These are phyloP conservation scores for Epichloe elymi DNA, from an alignment of 2,329 filamentous ascomycete species.

Conservation along the genomic window DNA sequence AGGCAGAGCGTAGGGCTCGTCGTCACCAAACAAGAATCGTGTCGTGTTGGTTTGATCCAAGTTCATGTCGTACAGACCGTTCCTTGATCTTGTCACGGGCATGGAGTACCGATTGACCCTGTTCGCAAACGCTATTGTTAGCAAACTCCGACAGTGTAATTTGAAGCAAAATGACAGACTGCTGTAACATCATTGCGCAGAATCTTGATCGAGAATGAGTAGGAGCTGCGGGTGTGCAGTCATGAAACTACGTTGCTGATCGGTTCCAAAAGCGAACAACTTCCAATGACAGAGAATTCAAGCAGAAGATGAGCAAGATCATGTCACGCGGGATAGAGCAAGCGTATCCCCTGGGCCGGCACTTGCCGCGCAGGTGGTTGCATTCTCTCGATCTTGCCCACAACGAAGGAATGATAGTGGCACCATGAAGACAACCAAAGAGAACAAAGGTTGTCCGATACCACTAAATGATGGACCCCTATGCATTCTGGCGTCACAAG, in stretches of 20 bases:
- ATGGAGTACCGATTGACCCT: slow-evolving; percentile 88
- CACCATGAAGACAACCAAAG: not conserved
- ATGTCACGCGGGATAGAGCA: not conserved
- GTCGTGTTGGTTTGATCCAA: slow-evolving; percentile 77
- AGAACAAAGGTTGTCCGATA: not conserved
- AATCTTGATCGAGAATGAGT: not conserved
- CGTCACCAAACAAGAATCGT: slow-evolving; percentile 75
- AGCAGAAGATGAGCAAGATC: not conserved
- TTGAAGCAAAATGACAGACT: not conserved
- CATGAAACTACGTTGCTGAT: not conserved
- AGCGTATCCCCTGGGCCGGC: not conserved
- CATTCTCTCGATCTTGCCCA: not conserved
- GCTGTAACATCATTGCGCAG: not conserved
- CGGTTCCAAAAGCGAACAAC: not conserved
- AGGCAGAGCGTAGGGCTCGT: slow-evolving; percentile 41
- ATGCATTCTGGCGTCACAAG: not conserved
- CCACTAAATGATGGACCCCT: not conserved
- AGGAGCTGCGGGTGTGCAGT: not conserved
- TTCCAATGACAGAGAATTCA: not conserved
- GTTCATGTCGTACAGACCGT: slow-evolving; percentile 51
- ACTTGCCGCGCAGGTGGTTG: not conserved
- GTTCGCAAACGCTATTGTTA: slow-evolving; percentile 11
- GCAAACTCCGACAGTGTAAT: not conserved
- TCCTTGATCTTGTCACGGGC: slow-evolving; percentile 65
- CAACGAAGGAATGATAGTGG: not conserved